Percentiles rank a stretch among this genome's conserved stretches.
These are phyloP conservation scores for Boletellus deceptivus DNA, from an alignment of 1,284 basidiomycete genomes.

Conservation along the genomic window DNA sequence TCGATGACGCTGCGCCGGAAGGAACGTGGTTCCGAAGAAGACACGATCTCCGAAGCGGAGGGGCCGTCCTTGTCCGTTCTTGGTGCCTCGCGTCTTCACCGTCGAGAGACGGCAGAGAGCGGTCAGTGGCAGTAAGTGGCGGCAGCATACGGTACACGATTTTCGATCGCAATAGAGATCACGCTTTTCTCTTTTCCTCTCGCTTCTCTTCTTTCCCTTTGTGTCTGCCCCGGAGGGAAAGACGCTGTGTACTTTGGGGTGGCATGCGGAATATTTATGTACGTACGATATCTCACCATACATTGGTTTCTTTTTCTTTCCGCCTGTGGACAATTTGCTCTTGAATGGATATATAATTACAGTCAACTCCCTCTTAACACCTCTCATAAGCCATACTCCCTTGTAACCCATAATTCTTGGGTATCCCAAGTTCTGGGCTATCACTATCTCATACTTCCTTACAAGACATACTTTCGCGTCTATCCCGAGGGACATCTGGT, in stretches of 20 bases:
- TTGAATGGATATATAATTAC: conserved; percentile 10
- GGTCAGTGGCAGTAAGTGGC: conserved; percentile 26
- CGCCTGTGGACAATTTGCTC: conserved; percentile 7
- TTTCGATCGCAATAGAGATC: conserved; percentile 16
- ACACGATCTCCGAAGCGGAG: conserved; percentile 36
- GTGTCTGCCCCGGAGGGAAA: background rate
- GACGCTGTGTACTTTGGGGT: conserved; percentile 7
- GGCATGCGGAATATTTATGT: conserved; percentile 32
- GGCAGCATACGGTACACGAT: conserved; percentile 18
- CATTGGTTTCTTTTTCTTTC: background rate
- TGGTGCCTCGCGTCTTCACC: conserved; percentile 35
- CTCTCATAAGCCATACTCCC: too few relatives aligned
- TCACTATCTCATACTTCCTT: too few relatives aligned
- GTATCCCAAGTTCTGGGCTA: too few relatives aligned
- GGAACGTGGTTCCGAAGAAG: conserved; percentile 44
- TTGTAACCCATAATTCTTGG: too few relatives aligned
- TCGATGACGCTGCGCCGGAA: conserved; percentile 46
- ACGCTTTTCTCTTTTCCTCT: background rate
- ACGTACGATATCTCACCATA: conserved; percentile 24
- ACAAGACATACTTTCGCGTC: too few relatives aligned
- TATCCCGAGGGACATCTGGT: too few relatives aligned
- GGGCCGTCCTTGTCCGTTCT: conserved; percentile 13
- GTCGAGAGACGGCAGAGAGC: conserved; percentile 46
- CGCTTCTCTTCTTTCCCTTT: background rate
- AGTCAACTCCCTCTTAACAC: too few relatives aligned